These are phyloP conservation scores for Echeveria elegans DNA, from an alignment of 164 flowering plant genomes.

Conservation along the genomic window DNA sequence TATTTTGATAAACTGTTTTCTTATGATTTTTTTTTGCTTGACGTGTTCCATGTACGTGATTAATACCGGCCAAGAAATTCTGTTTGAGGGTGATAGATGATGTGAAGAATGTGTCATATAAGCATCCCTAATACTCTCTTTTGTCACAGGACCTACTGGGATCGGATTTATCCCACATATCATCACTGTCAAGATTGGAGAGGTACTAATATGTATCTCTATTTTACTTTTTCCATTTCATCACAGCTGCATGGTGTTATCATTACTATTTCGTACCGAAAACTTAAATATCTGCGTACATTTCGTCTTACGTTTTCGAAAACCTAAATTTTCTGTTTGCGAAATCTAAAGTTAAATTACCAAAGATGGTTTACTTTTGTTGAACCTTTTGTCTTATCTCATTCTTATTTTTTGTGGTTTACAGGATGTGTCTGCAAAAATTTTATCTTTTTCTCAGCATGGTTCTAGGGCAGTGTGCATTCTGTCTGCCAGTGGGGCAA, in stretches of 20 bases:
- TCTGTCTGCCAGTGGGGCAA: constrained; percentile 83
- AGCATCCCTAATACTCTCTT: constrained; percentile 1
- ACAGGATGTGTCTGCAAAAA: constrained; percentile 81
- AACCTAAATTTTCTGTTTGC: neutral
- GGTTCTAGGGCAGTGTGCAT: constrained; percentile 82
- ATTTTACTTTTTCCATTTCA: neutral
- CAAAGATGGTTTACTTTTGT: neutral
- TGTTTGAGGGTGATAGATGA: neutral
- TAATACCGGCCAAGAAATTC: neutral
- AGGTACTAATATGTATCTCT: constrained; percentile 24
- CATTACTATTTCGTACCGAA: neutral
- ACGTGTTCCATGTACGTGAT: neutral
- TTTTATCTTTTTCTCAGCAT: constrained; percentile 81
- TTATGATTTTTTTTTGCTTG: neutral
- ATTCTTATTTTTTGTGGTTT: neutral
- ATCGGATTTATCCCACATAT: constrained; percentile 81
- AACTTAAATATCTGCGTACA: neutral
- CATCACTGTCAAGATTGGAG: constrained; percentile 79
- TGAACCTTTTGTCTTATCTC: neutral
- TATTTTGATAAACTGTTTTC: neutral
- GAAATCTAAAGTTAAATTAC: neutral
- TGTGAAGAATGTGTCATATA: neutral
- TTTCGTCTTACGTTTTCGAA: neutral
- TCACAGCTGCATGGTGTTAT: neutral
- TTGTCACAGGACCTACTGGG: constrained; percentile 64